Evolutionary conservation across 2,329 filamentous ascomycete species (phyloP), one percentile per base, ranked within the genome.

Genomic region (Westerdykella aurantiaca): DNA sequence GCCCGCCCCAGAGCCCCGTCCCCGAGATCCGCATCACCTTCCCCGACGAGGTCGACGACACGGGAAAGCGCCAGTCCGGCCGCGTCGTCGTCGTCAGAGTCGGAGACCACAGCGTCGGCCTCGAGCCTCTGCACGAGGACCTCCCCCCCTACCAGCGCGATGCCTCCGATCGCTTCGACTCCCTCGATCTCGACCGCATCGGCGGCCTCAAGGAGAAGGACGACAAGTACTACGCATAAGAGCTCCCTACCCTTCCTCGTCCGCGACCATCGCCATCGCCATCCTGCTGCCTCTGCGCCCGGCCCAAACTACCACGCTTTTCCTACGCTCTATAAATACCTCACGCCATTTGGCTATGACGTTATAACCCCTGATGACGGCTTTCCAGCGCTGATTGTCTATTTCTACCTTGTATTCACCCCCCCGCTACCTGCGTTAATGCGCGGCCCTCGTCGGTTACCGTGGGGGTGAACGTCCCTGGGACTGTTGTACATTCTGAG

Each of bases 1-100:
- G 82, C 50, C 84, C 88, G 13, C 86, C 90, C 17, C 74, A 85
- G 57, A 87, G 81, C 68, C 85, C 86, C 54, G 79, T 97, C 22
- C 93, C 93, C 16, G 87, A 97, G 72, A 98, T 98, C 61, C 88
- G 90, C 70, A 95, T 98, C 69, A 97, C 93, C 31, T 97, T 98
- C 75, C 93, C 93, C 13, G 88, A 94, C 58, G 93, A 97, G 74
- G 84, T 94, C 56, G 90, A 96, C 63, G 86, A 88, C 39, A 61
- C 72, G 43, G 91, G 91, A 56, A 88, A 83, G 69, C 78, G 79
- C 57, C 86, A 86, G 72, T 88, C 85, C 53, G 91, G 91, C 29
- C 83, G 90, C 25, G 89, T 97, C 41, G 85, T 98, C 17, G 82
- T 97, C 31, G 91, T 98, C 44, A 81, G 88, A 41, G 88, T 97